phyloP scores from a whole-genome alignment of 768 basidiomycete species.

The Dacryopinax spathularia region DNA sequence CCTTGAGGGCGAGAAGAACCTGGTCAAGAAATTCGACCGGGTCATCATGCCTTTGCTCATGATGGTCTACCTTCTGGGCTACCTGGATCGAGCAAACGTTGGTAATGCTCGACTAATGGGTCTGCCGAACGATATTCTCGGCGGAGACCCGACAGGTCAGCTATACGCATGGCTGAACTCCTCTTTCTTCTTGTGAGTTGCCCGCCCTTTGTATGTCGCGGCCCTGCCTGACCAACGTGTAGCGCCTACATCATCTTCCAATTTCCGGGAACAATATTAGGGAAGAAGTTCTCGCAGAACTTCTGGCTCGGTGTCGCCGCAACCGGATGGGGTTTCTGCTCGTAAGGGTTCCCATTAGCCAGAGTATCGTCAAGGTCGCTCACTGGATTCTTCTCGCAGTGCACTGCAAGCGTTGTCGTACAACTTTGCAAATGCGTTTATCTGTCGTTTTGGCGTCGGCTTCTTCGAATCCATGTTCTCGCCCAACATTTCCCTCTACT shows the following conservation, averaged over 20 bases:
- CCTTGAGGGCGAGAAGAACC: background rate
- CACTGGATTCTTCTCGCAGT: background rate
- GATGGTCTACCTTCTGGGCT: background rate
- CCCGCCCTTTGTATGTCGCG: background rate
- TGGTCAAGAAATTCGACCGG: background rate
- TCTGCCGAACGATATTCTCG: slow-evolving; percentile 2
- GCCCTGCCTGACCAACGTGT: background rate
- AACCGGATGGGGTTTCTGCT: slow-evolving; percentile 5
- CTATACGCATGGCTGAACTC: background rate
- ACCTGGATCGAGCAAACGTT: background rate
- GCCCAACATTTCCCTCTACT: background rate
- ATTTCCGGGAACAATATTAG: slow-evolving; percentile 4
- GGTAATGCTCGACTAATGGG: slow-evolving; percentile 4
- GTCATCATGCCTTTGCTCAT: slow-evolving; percentile 3
- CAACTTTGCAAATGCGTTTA: slow-evolving; percentile 3
- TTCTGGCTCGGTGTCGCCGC: slow-evolving; percentile 7
- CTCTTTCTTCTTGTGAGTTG: slow-evolving; percentile 2
- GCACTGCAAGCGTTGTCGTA: slow-evolving; percentile 1
- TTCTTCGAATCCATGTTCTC: background rate
- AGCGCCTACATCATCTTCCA: slow-evolving; percentile 4
- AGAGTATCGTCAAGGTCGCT: background rate
- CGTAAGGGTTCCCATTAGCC: background rate
- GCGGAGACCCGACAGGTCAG: background rate
- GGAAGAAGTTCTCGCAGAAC: slow-evolving; percentile 1
- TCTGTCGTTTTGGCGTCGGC: background rate